phyloP scores from a whole-genome alignment of 2,329 filamentous ascomycete species.

The Aspergillus neoniger region DNA sequence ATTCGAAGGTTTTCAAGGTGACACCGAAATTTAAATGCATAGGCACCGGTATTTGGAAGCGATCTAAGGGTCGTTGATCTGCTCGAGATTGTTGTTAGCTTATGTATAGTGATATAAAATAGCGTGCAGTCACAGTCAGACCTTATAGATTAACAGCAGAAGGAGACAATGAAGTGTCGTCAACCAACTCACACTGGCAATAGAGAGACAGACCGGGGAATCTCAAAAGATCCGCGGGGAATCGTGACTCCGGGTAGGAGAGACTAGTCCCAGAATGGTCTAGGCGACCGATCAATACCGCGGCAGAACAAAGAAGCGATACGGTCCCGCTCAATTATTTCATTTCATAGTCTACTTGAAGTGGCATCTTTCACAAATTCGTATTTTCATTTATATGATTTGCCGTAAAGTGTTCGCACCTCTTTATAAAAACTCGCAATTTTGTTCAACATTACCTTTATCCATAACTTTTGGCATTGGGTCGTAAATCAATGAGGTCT shows the following conservation, averaged over 20 bases:
- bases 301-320: background rate
- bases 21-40: conserved; percentile 1
- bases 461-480: background rate
- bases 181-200: background rate
- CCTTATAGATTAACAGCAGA: background rate
- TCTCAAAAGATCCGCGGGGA: conserved; percentile 10
- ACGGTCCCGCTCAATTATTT: no score
- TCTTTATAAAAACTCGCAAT: background rate
- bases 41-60: background rate
- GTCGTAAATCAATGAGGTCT: conserved; percentile 4
- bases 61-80: background rate
- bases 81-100: background rate
- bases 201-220: background rate
- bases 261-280: background rate
- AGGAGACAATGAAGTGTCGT: background rate
- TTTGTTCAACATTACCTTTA: background rate
- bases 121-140: background rate
- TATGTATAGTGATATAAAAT: background rate
- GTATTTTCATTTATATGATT: background rate
- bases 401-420: background rate
- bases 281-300: background rate
- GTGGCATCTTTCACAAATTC: background rate
- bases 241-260: background rate
- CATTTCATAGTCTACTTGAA: background rate
- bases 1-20: background rate